Base-by-base conservation (phyloP, 1,284 basidiomycete genomes). In the Apiotrichum akiyoshidainum region DNA sequence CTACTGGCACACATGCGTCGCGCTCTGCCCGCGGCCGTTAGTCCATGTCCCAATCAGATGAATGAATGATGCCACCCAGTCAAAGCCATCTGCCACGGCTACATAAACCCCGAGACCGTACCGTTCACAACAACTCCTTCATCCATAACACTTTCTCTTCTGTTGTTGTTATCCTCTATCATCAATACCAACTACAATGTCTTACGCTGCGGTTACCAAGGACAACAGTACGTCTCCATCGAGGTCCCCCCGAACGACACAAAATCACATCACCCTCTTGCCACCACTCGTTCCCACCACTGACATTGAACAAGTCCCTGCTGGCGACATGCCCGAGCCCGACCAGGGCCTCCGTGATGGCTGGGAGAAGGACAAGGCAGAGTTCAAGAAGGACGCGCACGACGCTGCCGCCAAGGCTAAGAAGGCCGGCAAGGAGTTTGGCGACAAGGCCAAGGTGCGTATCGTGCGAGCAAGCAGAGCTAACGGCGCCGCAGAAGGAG, bases 401-500 rank as follows among this genome's bases (percentile, higher is more conserved):
- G 55, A 64, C 46, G 55, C 52, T 34, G 57, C 44, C 31, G 53
- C 56, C 37, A 55, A 48, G 39, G 55, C 54, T 26, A 58, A 64
- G 56, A 66, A 67, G 55, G 42, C 44, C 35, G 55, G 84, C 19
- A 81, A 83, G 55, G 79, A 81, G 46, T 72, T 79, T 26, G 66
- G 84, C 21, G 80, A 80, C 56, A 84, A 85, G 61, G 81, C 82
- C 45, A 81, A 85, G 47, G 37, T 51, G 13, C 10, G 49, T 14
- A 22, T n/a, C 6, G 19, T 41, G n/a, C 37, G 10, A 16, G 10
- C 75, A 19, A 83, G 84, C 59, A 64, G 83, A 17, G 79, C 83
- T 58, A 80, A 81, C 47, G 77, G 85, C 62, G 31, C 26, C 61
- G 57, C 52, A 77, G 75, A 68, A 63, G 49, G 77, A 77, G 64